Evolutionary conservation across 2,329 filamentous ascomycete species (phyloP), one percentile per base, ranked within the genome.

Genomic region (Aaosphaeria pasadenensis): DNA sequence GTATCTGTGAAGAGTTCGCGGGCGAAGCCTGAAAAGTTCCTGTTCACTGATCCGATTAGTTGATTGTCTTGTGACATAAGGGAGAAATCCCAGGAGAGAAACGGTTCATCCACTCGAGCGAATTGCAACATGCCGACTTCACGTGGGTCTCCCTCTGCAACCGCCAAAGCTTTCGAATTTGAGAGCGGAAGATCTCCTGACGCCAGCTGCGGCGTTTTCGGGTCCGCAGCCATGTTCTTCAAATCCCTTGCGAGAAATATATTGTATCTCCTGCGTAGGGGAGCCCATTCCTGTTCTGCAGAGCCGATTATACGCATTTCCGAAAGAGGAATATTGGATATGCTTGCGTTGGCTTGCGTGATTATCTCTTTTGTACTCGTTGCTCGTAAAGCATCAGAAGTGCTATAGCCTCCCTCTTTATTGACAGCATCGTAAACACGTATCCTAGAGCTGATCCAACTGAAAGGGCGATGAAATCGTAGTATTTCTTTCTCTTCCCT

Each of bases 1-100:
- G 82, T 85, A 53, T 86, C 83, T 1, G 83, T 86, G 62, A 86
- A 85, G 13, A 86, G 72, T 54, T 86, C 83, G 9, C 83, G 73
- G 2, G 79, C 82, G 59, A 85, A 84, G 2, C 83, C 83, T 13
- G 67, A 73, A 55, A 85, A 86, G 55, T 84, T 81, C 51, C 83
- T 79, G 55, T 85, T 85, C 4, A 86, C 83, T 2, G 77, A 81
- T 39, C 83, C 83, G 46, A 85, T 76, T 9, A 82, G 65, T 2
- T 67, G 70, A 39, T 70, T 62, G 28, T 80, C 72, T 45, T 77
- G 74, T 2, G 77, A 75, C 32, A 73, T 74, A 4, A 86, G 71
- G 7, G 77, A 77, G 63, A 86, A 86, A 62, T 86, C 81, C 82
- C 82, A 86, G 6, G 81, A 84, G 1, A 86, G 65, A 58, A 84